These are phyloP conservation scores for Phytopythium aichiense DNA, from an alignment of 352 stramenopile genomes.

Conservation along the genomic window DNA sequence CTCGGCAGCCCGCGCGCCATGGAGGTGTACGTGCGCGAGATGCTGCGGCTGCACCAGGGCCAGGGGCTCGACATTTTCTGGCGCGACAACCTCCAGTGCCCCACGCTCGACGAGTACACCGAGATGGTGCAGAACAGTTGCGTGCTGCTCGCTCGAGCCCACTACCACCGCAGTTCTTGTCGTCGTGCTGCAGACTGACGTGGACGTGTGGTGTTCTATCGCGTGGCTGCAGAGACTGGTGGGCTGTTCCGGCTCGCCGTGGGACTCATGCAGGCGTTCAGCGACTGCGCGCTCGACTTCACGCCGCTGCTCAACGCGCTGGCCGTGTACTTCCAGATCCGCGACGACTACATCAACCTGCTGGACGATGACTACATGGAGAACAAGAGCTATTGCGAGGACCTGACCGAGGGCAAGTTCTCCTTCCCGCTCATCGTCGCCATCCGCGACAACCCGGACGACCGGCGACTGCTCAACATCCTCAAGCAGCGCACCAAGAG, in stretches of 20 bases:
- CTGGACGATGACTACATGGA: conserved; percentile 95
- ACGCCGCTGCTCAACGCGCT: conserved; percentile 91
- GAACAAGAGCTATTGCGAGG: conserved; percentile 97
- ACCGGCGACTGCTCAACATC: conserved; percentile 93
- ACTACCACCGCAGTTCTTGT: too few relatives aligned
- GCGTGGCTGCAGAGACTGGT: conserved; percentile 78
- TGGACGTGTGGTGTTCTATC: conserved; percentile 2
- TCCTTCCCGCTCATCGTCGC: conserved; percentile 88
- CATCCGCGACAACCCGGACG: conserved; percentile 59
- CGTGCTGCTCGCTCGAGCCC: conserved; percentile 6
- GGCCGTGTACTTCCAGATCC: conserved; percentile 97
- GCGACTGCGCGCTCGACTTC: conserved; percentile 67
- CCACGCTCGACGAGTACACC: conserved; percentile 91
- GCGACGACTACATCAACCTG: conserved; percentile 98
- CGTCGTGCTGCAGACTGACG: not conserved
- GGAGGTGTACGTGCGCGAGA: conserved; percentile 93
- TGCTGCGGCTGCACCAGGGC: conserved; percentile 94
- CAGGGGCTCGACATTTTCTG: conserved; percentile 96
- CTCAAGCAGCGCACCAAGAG: conserved; percentile 96
- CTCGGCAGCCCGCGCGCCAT: conserved; percentile 83
- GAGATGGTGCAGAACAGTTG: conserved; percentile 95
- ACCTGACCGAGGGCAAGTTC: conserved; percentile 98
- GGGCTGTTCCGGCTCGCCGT: conserved; percentile 96
- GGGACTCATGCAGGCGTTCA: conserved; percentile 92
- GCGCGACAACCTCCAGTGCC: conserved; percentile 88